Base-by-base conservation (phyloP, 768 basidiomycete species). In the Xerocomellus intermedius region DNA sequence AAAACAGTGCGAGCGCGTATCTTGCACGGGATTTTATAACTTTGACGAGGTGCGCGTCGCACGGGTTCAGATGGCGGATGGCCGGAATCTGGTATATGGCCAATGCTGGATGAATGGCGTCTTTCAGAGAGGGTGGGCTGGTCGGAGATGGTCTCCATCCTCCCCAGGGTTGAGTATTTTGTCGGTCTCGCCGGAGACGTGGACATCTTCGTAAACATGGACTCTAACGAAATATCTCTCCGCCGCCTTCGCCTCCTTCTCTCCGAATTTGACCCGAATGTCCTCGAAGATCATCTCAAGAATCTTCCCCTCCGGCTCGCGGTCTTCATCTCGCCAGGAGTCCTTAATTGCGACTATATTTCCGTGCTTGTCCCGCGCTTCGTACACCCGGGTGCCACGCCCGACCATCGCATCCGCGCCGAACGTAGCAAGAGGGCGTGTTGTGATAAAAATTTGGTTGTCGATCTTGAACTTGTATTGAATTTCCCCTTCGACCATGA, bases 311-410 rank as follows among this genome's bases (percentile, higher is more conserved):
- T 48, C 47, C 3, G 9, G 22, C 12, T 48, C 47, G 4, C 24
- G 36, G 17, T 26, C n/a, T 26, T 17, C 5, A 4, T 61, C 48
- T 28, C 55, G 19, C 57, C 63, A 64, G 0, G 53, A 60, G 8
- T 54, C 42, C 24, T 64, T 60, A 4, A 59, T 54, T 1, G 9
- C 52, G 1, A 60, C 44, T 0, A 13, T 17, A 0, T 26, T 38
- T 2, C 39, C 44, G 0, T 36, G 2, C 10, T 22, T 19, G 2
- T 60, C 59, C 42, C 16, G 9, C 0, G 48, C 59, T 48, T 56
- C 21, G 13, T 56, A 60, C 0, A 61, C 54, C 8, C 50, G 9
- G 12, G 39, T 48, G 4, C 42, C 58, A 0, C 32, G 24, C 8
- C 58, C 32, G 1, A 52, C 26, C 17, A 55, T 52, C 1, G 36